A percentile compares a stretch with the other conserved stretches of the same genome.
These are phyloP conservation scores for Populus deltoides DNA, from an alignment of 345 rosid genomes.

Conservation along the genomic window DNA sequence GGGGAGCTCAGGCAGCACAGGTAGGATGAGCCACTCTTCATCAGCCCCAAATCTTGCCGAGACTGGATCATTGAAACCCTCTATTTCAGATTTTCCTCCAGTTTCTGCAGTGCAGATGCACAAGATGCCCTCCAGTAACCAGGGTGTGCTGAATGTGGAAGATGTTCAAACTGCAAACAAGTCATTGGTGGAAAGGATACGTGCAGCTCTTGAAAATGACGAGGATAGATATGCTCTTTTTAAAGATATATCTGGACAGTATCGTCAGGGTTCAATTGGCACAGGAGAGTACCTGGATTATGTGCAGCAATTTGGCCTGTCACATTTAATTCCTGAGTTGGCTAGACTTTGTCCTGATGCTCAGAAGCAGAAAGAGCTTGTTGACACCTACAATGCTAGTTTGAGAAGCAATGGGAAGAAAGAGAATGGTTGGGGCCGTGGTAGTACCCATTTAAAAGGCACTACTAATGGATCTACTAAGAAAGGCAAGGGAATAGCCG, in stretches of 20 bases:
- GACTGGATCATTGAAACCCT: constrained; percentile 31
- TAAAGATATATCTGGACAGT: constrained; percentile 67
- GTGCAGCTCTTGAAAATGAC: constrained; percentile 60
- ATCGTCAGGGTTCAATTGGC: constrained; percentile 75
- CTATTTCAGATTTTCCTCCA: constrained; percentile 68
- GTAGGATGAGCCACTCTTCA: constrained; percentile 56
- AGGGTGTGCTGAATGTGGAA: constrained; percentile 31
- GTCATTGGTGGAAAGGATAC: constrained; percentile 77
- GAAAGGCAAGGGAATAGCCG: constrained; percentile 42
- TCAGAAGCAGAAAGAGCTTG: constrained; percentile 76
- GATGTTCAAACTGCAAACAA: constrained; percentile 77
- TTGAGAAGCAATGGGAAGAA: constrained; percentile 28
- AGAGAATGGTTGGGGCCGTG: constrained; percentile 31
- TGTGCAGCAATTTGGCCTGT: constrained; percentile 62
- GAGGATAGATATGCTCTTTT: constrained; percentile 66
- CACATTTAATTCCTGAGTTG: constrained; percentile 73
- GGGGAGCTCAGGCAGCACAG: constrained; percentile 33
- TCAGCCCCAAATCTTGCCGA: constrained; percentile 70
- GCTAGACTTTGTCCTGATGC: constrained; percentile 85
- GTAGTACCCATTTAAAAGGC: constrained; percentile 18
- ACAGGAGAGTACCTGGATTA: constrained; percentile 58
- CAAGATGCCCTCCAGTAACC: constrained; percentile 35
- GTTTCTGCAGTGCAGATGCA: constrained; percentile 52
- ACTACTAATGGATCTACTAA: constrained; percentile 20
- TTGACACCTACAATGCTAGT: constrained; percentile 57